Conservation (phyloP, 306 rosid genomes). For the Albizia julibrissin region DNA sequence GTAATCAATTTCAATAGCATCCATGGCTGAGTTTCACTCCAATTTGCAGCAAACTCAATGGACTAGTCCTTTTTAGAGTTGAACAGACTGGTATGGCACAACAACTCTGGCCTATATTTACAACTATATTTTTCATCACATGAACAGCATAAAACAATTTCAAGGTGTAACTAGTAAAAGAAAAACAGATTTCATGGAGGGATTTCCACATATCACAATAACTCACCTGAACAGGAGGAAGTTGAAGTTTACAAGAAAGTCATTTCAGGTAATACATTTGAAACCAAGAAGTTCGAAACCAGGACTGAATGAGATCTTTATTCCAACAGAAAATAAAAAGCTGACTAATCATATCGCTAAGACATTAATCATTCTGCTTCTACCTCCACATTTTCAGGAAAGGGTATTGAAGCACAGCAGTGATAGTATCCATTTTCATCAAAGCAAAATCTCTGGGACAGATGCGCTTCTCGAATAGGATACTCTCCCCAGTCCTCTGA, state of each 20-base stretch:
- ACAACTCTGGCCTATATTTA: neutral
- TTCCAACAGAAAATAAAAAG: too few relatives aligned
- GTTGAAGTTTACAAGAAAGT: constrained; percentile 20
- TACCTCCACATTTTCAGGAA: constrained; percentile 59
- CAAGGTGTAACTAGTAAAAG: neutral
- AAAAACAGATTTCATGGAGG: neutral
- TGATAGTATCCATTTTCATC: constrained; percentile 81
- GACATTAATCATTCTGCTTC: constrained; percentile 38
- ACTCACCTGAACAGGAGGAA: neutral
- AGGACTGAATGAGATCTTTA: too few relatives aligned
- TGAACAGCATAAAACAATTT: neutral
- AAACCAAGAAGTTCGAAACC: constrained; percentile 4
- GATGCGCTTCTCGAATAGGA: constrained; percentile 87
- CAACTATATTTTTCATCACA: neutral
- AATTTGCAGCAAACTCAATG: constrained; percentile 8
- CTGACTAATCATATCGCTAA: too few relatives aligned
- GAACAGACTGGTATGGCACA: neutral
- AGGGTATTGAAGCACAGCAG: constrained; percentile 78
- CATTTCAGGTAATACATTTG: neutral
- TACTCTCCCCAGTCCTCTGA: constrained; percentile 81
- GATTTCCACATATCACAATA: neutral
- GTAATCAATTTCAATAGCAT: constrained; percentile 42
- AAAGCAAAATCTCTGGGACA: constrained; percentile 72
- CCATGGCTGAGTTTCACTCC: constrained; percentile 7
- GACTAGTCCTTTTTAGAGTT: neutral